Evolutionary conservation across 169 alveolate genomes (phyloP), one percentile per base, ranked within the genome.

Genomic region (Plasmodium falciparum): DNA sequence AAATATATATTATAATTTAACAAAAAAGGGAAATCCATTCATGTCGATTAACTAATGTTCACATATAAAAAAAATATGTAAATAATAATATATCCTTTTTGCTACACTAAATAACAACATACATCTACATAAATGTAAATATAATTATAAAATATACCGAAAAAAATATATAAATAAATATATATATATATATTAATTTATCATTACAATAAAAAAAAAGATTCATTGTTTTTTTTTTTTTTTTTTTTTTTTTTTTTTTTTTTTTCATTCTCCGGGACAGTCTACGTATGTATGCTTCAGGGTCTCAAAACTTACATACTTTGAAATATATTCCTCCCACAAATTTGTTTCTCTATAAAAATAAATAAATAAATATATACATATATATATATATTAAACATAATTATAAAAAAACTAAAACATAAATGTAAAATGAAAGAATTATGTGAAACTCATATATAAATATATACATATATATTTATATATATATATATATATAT

Each of bases 291-390:
- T 49, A 22, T 76, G 49, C 15, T 76, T 76, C 54, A 76, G 49
- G 43, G 89, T 50, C 58, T 76, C 74, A 65, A 76, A 76, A 22
- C 69, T 63, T 49, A 66, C 61, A 13, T 45, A 17, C 50, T 76
- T 65, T 12, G 72, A 76, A 59, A 65, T 59, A 45, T 76, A 76
- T 52, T 76, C 89, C 61, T 65, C 89, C 89, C 89, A 76, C 66
- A 76, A 76, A 65, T 65, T 76, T 22, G 76, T 76, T 76, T 63
- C 61, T 17, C 89, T 76, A 59, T 54, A 76, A 76, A 63, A 56
- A 65, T 39, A 67, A 43, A 22, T 67, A 67, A 50, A 9, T 43
- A 70, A 33, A 70, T 20, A 45, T 1, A 69, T 29, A 29, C 6
- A 69, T 69, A 33, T 39, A 39, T n/a, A 45, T 70, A 70, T 45